These are phyloP conservation scores for Rhodotorula sp. DNA, from an alignment of 1,284 basidiomycete species.

Conservation along the genomic window DNA sequence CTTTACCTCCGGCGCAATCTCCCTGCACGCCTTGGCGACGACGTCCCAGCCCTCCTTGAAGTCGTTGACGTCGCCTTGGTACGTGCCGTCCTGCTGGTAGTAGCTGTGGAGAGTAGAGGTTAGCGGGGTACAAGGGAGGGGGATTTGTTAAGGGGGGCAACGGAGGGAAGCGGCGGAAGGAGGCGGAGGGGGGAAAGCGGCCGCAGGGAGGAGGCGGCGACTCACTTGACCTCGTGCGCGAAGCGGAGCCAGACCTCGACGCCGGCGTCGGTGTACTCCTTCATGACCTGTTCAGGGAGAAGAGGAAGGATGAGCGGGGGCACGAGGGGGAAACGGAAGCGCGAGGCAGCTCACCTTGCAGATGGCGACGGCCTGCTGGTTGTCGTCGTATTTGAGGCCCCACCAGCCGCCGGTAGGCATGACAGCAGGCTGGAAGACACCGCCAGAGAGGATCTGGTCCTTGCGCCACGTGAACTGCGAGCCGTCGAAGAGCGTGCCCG, in stretches of 20 bases:
- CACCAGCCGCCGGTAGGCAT: constrained; percentile 45
- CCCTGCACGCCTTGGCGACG: constrained; percentile 47
- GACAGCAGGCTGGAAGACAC: constrained; percentile 49
- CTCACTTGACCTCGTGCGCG: constrained; percentile 46
- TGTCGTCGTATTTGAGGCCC: constrained; percentile 43
- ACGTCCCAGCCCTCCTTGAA: constrained; percentile 52
- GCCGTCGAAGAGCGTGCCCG: constrained; percentile 50
- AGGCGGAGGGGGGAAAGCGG: background rate
- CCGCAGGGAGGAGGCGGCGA: background rate
- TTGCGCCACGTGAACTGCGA: constrained; percentile 48
- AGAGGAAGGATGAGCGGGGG: constrained; percentile 32
- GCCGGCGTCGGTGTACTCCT: constrained; percentile 52
- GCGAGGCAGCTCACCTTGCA: constrained; percentile 1
- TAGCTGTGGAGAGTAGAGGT: constrained; percentile 31
- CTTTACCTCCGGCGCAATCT: constrained; percentile 50
- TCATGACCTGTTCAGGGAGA: constrained; percentile 48
- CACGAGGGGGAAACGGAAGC: background rate
- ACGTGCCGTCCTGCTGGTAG: constrained; percentile 46
- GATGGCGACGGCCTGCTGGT: constrained; percentile 31
- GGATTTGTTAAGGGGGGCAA: no score
- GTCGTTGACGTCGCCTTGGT: constrained; percentile 45
- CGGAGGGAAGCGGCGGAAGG: no score
- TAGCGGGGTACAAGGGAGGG: no score
- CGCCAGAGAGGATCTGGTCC: constrained; percentile 50
- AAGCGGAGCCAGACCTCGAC: constrained; percentile 52